Conservation (phyloP, 2,329 filamentous ascomycete species). For the Pseudopyricularia cyperi region DNA sequence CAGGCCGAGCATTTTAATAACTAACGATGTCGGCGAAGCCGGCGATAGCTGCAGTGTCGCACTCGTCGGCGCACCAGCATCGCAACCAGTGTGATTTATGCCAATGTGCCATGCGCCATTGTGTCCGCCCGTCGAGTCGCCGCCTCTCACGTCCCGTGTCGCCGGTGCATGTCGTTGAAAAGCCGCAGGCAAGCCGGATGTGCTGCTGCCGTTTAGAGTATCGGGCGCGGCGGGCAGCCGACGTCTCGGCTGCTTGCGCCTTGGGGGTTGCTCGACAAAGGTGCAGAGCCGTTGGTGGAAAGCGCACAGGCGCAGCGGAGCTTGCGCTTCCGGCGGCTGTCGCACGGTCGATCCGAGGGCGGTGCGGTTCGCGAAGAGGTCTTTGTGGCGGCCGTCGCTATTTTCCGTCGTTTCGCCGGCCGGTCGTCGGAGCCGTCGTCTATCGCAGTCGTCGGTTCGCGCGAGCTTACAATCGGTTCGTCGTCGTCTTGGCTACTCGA, state of each 20-base stretch:
- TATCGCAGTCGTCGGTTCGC: neutral
- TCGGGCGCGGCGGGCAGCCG: constrained; percentile 12
- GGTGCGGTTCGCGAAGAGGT: too few relatives aligned
- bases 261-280: constrained; percentile 47
- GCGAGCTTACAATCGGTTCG: neutral
- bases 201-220: neutral
- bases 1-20: constrained; percentile 35
- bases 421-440: neutral
- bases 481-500: neutral
- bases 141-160: neutral
- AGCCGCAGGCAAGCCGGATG: neutral
- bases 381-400: neutral
- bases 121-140: constrained; percentile 2
- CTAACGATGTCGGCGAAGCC: constrained; percentile 11
- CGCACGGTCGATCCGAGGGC: constrained; percentile 33
- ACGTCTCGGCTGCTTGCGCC: constrained; percentile 32
- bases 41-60: constrained; percentile 6
- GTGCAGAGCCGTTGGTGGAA: constrained; percentile 57
- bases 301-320: constrained; percentile 50
- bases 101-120: neutral
- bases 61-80: neutral
- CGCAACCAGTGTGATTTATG: neutral
- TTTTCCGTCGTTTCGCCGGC: neutral
- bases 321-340: constrained; percentile 53
- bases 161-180: neutral